Conservation (phyloP, 2,329 filamentous ascomycete genomes). For the Pseudogymnoascus sp. region DNA sequence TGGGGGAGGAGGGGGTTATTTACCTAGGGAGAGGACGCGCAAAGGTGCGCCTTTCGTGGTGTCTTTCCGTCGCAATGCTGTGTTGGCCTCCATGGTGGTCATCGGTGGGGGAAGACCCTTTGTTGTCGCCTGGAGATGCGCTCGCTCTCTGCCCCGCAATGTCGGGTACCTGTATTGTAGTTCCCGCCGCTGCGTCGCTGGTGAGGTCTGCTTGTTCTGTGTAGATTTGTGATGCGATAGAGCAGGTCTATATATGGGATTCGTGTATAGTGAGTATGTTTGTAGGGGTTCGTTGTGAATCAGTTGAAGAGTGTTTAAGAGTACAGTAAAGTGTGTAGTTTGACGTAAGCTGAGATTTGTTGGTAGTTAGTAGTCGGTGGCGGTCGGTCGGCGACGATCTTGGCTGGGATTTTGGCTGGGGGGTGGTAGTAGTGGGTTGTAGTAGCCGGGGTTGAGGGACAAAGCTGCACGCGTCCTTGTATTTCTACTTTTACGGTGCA, state of each 20-base stretch:
- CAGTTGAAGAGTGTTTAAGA: not conserved
- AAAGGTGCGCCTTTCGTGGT: constrained; percentile 91
- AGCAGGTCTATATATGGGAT: not conserved
- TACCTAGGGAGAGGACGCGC: constrained; percentile 85
- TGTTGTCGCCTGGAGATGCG: constrained; percentile 7
- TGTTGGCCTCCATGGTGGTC: constrained; percentile 35
- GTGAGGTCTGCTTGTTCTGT: not conserved
- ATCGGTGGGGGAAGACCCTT: constrained; percentile 3
- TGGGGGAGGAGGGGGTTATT: constrained; percentile 10
- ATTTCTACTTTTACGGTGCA: not conserved
- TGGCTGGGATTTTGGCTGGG: not conserved
- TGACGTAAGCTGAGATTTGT: constrained; percentile 3
- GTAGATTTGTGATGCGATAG: not conserved
- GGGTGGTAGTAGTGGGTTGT: too few relatives aligned
- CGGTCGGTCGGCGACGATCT: not conserved
- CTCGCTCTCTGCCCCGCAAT: not conserved
- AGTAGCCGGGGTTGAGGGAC: too few relatives aligned
- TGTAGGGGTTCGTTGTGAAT: not conserved
- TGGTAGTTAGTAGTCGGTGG: not conserved
- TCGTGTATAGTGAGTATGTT: not conserved
- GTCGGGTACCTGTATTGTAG: not conserved
- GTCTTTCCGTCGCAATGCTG: constrained; percentile 72
- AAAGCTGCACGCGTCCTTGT: not conserved
- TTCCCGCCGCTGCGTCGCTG: not conserved
- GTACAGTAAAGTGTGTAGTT: not conserved